phyloP scores from a whole-genome alignment of 192 early-diverging fungal species.

The Entophlyctis helioformis region DNA sequence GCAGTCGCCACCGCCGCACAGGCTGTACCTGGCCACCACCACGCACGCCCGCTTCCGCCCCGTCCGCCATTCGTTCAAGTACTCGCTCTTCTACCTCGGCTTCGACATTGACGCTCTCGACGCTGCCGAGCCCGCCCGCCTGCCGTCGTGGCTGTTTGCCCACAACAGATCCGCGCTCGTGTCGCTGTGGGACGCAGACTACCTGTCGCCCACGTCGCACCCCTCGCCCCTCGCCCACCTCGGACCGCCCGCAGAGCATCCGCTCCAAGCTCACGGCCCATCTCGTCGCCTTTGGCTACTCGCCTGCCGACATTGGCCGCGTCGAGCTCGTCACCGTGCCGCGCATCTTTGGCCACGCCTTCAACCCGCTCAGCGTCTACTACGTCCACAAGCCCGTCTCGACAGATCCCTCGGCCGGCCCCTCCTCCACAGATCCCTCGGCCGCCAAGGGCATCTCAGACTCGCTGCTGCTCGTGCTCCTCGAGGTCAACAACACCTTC shows the following conservation, averaged over 20 bases:
- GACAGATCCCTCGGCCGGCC: not conserved
- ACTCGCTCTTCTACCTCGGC: slow-evolving; percentile 33
- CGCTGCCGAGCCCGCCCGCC: no score
- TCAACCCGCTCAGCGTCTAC: slow-evolving; percentile 43
- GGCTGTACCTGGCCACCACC: slow-evolving; percentile 25
- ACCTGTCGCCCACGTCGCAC: slow-evolving; percentile 9
- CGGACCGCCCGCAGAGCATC: not conserved
- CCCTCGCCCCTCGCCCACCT: not conserved
- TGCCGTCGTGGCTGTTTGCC: slow-evolving; percentile 5
- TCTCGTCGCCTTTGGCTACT: slow-evolving; percentile 1
- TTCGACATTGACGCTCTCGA: no score
- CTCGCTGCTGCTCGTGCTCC: no score
- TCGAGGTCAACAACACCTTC: slow-evolving; percentile 54
- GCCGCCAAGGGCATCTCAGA: slow-evolving; percentile 9
- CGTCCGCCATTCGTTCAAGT: slow-evolving; percentile 29
- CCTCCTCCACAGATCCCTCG: no score
- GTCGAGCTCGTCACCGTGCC: slow-evolving; percentile 38
- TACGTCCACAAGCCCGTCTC: slow-evolving; percentile 23
- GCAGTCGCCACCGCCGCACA: no score
- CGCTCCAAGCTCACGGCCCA: not conserved
- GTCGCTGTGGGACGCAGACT: slow-evolving; percentile 15
- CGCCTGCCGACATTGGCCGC: slow-evolving; percentile 11
- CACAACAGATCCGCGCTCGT: slow-evolving; percentile 10
- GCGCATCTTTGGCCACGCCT: slow-evolving; percentile 29
- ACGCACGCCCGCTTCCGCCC: slow-evolving; percentile 31